phyloP scores from a whole-genome alignment of 441 rosid species.

The Hura crepitans region DNA sequence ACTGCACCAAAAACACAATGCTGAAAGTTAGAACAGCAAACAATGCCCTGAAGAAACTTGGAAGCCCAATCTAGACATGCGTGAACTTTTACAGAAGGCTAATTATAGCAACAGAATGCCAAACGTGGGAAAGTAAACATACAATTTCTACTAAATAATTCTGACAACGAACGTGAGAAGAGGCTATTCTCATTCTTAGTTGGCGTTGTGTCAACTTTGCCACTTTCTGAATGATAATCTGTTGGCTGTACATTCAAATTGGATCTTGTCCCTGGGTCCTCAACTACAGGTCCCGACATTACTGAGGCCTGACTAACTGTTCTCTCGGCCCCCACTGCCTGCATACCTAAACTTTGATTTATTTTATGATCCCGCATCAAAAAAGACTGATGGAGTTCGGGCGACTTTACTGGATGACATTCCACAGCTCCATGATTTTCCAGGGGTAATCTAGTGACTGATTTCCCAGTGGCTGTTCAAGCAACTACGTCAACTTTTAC shows the following conservation, averaged over 20 bases:
- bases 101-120: neutral
- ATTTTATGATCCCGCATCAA: slow-evolving; percentile 28
- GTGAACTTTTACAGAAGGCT: slow-evolving; percentile 4
- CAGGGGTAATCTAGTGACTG: slow-evolving; percentile 26
- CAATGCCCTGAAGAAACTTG: slow-evolving; percentile 11
- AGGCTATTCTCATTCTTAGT: slow-evolving; percentile 48
- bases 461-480: slow-evolving; percentile 35
- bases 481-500: slow-evolving; percentile 20
- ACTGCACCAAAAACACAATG: slow-evolving; percentile 40
- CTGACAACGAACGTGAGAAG: slow-evolving; percentile 61
- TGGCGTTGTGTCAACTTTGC: slow-evolving; percentile 31
- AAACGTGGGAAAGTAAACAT: slow-evolving; percentile 25
- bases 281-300: slow-evolving; percentile 28
- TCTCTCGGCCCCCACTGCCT: slow-evolving; percentile 37
- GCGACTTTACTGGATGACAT: slow-evolving; percentile 25
- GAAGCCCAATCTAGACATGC: slow-evolving; percentile 21
- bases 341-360: slow-evolving; percentile 32
- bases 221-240: slow-evolving; percentile 28
- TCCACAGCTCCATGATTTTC: slow-evolving; percentile 32
- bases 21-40: slow-evolving; percentile 17
- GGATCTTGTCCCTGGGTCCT: slow-evolving; percentile 25
- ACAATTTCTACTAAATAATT: slow-evolving; percentile 48
- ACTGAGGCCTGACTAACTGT: slow-evolving; percentile 32
- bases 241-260: slow-evolving; percentile 27
- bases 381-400: slow-evolving; percentile 30